phyloP scores from a whole-genome alignment of 2,329 filamentous ascomycete genomes.

The Akanthomyces dipterigenus region DNA sequence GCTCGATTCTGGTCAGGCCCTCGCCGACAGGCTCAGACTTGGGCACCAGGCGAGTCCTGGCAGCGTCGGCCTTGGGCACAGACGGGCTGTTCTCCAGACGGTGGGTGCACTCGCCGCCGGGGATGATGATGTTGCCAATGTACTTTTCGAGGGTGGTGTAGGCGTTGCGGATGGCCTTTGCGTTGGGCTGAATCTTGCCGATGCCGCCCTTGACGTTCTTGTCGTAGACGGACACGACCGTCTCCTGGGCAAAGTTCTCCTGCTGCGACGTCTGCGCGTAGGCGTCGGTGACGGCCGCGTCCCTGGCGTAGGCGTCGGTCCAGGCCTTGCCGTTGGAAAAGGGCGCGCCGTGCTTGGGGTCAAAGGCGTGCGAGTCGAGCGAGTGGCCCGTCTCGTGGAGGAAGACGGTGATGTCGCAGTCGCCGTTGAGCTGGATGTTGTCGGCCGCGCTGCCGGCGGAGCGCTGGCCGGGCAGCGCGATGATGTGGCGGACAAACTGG shows the following conservation, averaged over 20 bases:
- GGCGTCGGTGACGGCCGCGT: constrained; percentile 14
- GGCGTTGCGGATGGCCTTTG: constrained; percentile 10
- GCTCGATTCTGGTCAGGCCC: constrained; percentile 1
- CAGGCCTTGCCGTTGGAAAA: constrained; percentile 17
- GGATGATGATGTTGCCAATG: constrained; percentile 10
- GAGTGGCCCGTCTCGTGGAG: constrained; percentile 17
- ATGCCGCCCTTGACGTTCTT: constrained; percentile 19
- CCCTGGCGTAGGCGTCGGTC: constrained; percentile 15
- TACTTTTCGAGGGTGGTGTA: constrained; percentile 11
- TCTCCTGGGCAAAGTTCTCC: constrained; percentile 22
- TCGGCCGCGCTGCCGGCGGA: constrained; percentile 16
- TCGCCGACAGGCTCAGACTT: not conserved
- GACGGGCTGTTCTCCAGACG: constrained; percentile 12
- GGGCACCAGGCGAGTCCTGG: not conserved
- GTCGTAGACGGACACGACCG: constrained; percentile 19
- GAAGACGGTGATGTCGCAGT: constrained; percentile 14
- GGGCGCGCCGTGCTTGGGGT: constrained; percentile 12
- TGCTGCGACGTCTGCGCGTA: constrained; percentile 17
- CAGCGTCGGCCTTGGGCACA: constrained; percentile 10
- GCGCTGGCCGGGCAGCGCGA: constrained; percentile 18
- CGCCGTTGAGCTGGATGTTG: constrained; percentile 16
- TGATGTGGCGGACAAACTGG: constrained; percentile 20
- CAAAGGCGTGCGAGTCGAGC: constrained; percentile 18
- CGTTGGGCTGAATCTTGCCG: constrained; percentile 18
- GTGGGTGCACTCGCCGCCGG: constrained; percentile 12